Conservation (phyloP, 1,284 basidiomycete species). For the Marasmius oreades region DNA sequence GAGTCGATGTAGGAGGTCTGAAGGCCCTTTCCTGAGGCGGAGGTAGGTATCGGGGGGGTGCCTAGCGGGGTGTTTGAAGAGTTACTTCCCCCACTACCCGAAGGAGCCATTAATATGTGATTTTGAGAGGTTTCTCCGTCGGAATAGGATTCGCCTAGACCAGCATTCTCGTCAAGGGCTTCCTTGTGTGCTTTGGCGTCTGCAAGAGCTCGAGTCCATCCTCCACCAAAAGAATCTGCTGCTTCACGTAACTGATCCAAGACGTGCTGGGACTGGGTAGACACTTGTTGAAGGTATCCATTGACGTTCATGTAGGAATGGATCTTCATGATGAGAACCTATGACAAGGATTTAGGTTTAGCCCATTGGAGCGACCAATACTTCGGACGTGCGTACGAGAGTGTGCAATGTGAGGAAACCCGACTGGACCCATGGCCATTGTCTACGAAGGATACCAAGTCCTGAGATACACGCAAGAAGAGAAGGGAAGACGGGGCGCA, state of each 20-base stretch:
- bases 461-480: neutral
- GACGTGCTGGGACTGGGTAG: slow-evolving; percentile 40
- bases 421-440: slow-evolving; percentile 98
- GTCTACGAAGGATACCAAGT: slow-evolving; percentile 34
- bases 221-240: slow-evolving; percentile 48
- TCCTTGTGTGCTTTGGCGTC: slow-evolving; percentile 42
- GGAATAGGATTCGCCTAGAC: slow-evolving; percentile 16
- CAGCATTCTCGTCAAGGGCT: slow-evolving; percentile 28
- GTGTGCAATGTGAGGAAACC: slow-evolving; percentile 94
- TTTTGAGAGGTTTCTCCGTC: slow-evolving; percentile 23
- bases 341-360: slow-evolving; percentile 3
- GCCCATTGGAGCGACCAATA: slow-evolving; percentile 2
- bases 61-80: slow-evolving; percentile 16
- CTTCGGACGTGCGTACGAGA: slow-evolving; percentile 42
- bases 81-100: neutral
- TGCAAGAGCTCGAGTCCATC: slow-evolving; percentile 56
- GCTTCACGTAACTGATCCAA: slow-evolving; percentile 44
- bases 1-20: slow-evolving; percentile 51
- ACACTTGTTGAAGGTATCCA: slow-evolving; percentile 72
- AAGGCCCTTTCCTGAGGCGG: slow-evolving; percentile 19
- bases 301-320: slow-evolving; percentile 94
- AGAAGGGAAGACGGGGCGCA: slow-evolving; percentile 24
- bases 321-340: slow-evolving; percentile 94
- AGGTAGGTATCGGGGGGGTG: slow-evolving; percentile 37
- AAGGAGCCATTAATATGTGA: slow-evolving; percentile 27